These are phyloP conservation scores for Populus simonii DNA, from an alignment of 345 rosid genomes.

Conservation along the genomic window DNA sequence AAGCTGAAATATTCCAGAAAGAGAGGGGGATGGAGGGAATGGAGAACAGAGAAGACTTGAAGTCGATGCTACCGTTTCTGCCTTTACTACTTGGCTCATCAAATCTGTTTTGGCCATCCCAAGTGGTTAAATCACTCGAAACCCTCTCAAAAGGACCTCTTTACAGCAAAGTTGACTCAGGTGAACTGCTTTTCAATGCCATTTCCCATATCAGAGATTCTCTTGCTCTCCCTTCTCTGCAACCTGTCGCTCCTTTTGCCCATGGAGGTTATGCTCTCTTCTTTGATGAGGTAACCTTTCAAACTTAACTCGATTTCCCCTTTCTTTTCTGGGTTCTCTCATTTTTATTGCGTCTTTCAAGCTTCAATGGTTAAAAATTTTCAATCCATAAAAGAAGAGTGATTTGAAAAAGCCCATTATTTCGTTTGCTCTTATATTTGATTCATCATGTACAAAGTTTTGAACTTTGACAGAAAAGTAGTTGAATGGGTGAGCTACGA, in stretches of 20 bases:
- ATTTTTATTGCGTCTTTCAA: background rate
- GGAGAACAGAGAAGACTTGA: constrained; percentile 57
- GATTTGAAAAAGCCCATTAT: background rate
- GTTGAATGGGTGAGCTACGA: background rate
- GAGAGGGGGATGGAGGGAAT: constrained; percentile 4
- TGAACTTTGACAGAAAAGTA: background rate
- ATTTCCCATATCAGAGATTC: constrained; percentile 53
- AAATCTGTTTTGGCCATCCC: constrained; percentile 61
- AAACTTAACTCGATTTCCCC: background rate
- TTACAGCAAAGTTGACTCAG: constrained; percentile 59
- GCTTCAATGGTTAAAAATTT: background rate
- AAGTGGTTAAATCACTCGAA: constrained; percentile 54
- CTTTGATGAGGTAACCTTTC: constrained; percentile 59
- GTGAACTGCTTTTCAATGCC: constrained; percentile 53
- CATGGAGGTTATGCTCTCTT: constrained; percentile 54
- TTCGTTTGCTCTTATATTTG: background rate
- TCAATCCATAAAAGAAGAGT: background rate
- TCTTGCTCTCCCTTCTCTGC: constrained; percentile 32
- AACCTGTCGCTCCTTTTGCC: constrained; percentile 44
- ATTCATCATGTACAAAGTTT: background rate
- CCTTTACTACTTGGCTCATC: constrained; percentile 52
- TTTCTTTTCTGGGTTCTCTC: background rate
- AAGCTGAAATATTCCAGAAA: no score
- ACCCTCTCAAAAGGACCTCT: constrained; percentile 60
- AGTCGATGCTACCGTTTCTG: constrained; percentile 52